Base-by-base conservation (phyloP, 495 filamentous ascomycete species). In the Durotheca rogersii region DNA sequence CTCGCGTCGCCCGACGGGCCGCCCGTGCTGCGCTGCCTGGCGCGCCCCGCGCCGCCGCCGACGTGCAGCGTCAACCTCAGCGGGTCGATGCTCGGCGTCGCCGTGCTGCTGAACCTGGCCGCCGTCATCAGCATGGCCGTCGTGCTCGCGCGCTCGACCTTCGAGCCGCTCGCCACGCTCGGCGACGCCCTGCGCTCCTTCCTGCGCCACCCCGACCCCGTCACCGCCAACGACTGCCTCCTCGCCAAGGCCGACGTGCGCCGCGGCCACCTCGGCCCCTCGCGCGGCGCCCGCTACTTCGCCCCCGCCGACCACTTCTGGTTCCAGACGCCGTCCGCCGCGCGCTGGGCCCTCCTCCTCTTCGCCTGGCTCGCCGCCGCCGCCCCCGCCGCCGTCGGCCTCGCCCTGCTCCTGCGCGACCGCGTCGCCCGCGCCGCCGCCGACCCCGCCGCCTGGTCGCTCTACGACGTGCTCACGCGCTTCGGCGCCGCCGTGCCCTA, bases 181-280 rank as follows among this genome's bases (percentile, higher is more conserved):
- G 72, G 73, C 49, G 73, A 76, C 36, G 64, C 73, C 21, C 68
- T 76, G 47, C 48, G 59, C 38, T 75, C 71, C n/a, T 76, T 74
- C 47, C 69, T 76, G 35, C 56, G 49, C 10, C 51, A 69, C 4
- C 70, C 74, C 0, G 63, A 66, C 17, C 43, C 48, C 12, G 50
- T 54, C 21, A 66, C 72, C 1, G 60, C 48, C 11, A 61, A 60
- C 14, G 49, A 58, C 12, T 74, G 63, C 27, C 65, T 76, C 14
- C 58, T 76, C 14, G 64, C 66, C 15, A 74, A 73, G 41, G 21
- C 53, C 21, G 70, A 75, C 46, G 61, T 74, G 43, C 49, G 56
- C n/a, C 50, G 63, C 14, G 69, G 68, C 12, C 45, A 60, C 37
- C 75, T 27, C 23, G 23, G 73, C 72, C 64, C 62, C 2, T 32